These are phyloP conservation scores for Zoysia pacifica DNA, from an alignment of 176 grass and related monocot genomes.

Conservation along the genomic window DNA sequence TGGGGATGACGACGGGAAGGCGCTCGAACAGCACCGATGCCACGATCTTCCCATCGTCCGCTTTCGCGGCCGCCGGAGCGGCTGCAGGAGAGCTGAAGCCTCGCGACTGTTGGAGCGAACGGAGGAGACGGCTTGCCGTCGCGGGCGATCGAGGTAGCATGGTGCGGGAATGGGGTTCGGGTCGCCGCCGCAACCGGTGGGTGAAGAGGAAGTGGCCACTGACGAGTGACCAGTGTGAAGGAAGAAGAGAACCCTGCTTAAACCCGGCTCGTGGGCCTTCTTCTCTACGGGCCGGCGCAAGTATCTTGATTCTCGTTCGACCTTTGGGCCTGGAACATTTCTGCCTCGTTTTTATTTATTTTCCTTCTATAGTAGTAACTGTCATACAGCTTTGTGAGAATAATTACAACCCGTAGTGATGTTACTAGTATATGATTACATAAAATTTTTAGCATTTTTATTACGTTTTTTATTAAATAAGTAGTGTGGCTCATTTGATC, in stretches of 20 bases:
- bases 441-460: too few species aligned
- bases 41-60: constrained; percentile 62
- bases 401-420: too few species aligned
- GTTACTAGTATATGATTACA: too few species aligned
- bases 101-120: constrained; percentile 43
- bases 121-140: constrained; percentile 17
- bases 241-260: constrained; percentile 41
- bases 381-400: too few species aligned
- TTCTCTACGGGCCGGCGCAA: constrained; percentile 1
- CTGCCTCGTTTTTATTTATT: too few species aligned
- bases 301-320: background rate
- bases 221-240: background rate
- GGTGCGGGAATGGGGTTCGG: constrained; percentile 1
- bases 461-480: too few species aligned
- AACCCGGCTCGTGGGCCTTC: constrained; percentile 47
- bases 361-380: too few species aligned
- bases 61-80: background rate
- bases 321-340: background rate
- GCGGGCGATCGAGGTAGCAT: constrained; percentile 49
- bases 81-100: constrained; percentile 43
- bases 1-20: constrained; percentile 86
- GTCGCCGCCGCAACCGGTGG: constrained; percentile 31
- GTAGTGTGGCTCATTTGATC: too few species aligned
- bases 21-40: constrained; percentile 90
- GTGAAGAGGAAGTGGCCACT: background rate